Conservation (phyloP, 768 basidiomycete species). For the Tylopilus rubrobrunneus region DNA sequence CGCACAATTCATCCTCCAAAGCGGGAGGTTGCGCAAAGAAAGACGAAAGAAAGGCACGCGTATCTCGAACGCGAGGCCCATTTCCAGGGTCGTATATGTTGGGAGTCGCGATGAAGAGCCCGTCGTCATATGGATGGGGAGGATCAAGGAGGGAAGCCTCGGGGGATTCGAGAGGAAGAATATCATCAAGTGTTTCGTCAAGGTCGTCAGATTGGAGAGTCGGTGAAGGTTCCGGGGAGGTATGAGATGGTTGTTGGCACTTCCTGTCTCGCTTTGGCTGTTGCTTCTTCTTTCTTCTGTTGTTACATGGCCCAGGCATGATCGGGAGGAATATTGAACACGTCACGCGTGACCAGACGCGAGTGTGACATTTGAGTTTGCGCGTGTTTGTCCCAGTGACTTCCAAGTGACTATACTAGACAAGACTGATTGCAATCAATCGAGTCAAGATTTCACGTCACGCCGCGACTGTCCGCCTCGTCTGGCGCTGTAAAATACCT, state of each 20-base stretch:
- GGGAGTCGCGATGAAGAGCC: slow-evolving; percentile 39
- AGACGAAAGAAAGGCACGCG: slow-evolving; percentile 61
- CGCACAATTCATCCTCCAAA: slow-evolving; percentile 61
- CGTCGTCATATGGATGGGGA: slow-evolving; percentile 5
- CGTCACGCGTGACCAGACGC: slow-evolving; percentile 32
- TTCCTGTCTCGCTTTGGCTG: slow-evolving; percentile 33
- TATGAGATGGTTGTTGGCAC: not conserved
- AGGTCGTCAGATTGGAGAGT: not conserved
- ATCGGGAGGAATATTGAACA: slow-evolving; percentile 6
- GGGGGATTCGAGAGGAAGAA: slow-evolving; percentile 1
- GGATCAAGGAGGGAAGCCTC: not conserved
- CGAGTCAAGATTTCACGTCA: slow-evolving; percentile 22
- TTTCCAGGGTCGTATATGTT: slow-evolving; percentile 77
- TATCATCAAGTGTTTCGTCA: slow-evolving; percentile 8
- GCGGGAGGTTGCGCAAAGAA: slow-evolving; percentile 67
- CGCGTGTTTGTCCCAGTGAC: slow-evolving; percentile 12
- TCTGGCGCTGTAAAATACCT: slow-evolving; percentile 32
- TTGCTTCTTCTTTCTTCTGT: slow-evolving; percentile 42
- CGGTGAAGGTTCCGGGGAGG: not conserved
- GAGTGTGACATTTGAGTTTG: slow-evolving; percentile 23
- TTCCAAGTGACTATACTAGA: not conserved
- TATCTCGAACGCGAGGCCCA: slow-evolving; percentile 69
- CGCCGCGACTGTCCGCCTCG: slow-evolving; percentile 20
- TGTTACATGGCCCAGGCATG: slow-evolving; percentile 66
- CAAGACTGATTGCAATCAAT: slow-evolving; percentile 23